Evolutionary conservation across 257 asterid species (phyloP).

Genomic region (Gardenia jasminoides): DNA sequence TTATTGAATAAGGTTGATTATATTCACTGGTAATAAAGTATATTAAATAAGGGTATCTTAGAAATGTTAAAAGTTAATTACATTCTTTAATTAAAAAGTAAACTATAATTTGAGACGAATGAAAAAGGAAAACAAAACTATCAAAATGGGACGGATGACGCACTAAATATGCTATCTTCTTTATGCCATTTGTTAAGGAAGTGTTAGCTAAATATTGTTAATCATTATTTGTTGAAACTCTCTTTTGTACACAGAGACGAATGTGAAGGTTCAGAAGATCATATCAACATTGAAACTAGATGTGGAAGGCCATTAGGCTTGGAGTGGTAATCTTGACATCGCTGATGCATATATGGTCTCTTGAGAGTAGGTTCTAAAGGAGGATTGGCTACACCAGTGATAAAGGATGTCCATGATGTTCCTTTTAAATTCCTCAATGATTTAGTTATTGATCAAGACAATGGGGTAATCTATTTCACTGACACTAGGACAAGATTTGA

Average conservation of each 20-base stretch:
- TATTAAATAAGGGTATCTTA: too few species aligned
- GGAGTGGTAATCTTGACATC: conserved; percentile 54
- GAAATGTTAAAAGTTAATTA: too few species aligned
- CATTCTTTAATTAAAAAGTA: too few species aligned
- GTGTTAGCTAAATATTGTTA: too few species aligned
- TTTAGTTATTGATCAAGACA: conserved; percentile 47
- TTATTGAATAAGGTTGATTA: too few species aligned
- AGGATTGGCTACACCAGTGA: conserved; percentile 50
- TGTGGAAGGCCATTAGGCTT: conserved; percentile 93
- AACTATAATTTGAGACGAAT: too few species aligned
- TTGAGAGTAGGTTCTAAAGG: conserved; percentile 57
- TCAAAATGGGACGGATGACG: too few species aligned
- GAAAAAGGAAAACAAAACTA: too few species aligned
- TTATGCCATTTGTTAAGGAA: too few species aligned
- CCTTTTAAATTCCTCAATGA: conserved; percentile 57
- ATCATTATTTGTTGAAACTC: too few species aligned
- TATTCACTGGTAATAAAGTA: too few species aligned
- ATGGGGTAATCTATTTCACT: conserved; percentile 51
- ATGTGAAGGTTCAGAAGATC: conserved; percentile 44
- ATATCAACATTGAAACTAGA: conserved; percentile 40
- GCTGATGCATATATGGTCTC: conserved; percentile 83
- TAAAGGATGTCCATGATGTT: conserved; percentile 33
- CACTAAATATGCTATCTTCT: too few species aligned
- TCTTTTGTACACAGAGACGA: conserved; percentile 27
- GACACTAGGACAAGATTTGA: conserved; percentile 56